These are phyloP conservation scores for Sporothrix curviconia DNA, from an alignment of 2,329 filamentous ascomycete species.

Conservation along the genomic window DNA sequence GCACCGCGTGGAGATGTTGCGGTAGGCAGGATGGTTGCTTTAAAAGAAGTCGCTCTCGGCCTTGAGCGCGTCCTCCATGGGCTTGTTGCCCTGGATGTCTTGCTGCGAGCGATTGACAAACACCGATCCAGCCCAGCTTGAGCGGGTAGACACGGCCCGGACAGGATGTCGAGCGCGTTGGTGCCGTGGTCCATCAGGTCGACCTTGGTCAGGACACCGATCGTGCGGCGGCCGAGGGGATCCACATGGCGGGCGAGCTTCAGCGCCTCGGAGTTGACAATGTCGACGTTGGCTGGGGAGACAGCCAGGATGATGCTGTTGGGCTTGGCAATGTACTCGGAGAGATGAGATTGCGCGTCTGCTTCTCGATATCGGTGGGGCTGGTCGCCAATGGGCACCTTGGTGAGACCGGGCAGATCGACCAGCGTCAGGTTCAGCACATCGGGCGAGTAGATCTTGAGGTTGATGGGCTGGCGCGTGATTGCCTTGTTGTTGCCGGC, in stretches of 20 bases:
- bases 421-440: conserved; percentile 95
- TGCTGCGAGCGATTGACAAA: conserved; percentile 97
- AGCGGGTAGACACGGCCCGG: conserved; percentile 91
- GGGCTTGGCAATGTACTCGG: conserved; percentile 97
- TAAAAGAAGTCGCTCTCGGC: conserved; percentile 93
- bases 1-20: conserved; percentile 89
- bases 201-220: conserved; percentile 94
- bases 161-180: conserved; percentile 97
- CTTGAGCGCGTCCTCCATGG: conserved; percentile 84
- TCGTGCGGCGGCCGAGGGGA: conserved; percentile 93
- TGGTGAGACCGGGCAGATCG: conserved; percentile 91
- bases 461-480: conserved; percentile 92
- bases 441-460: conserved; percentile 96
- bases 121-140: conserved; percentile 95
- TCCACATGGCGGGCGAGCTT: conserved; percentile 96
- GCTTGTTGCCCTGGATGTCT: conserved; percentile 92
- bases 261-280: conserved; percentile 96
- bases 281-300: conserved; percentile 91
- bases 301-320: conserved; percentile 98
- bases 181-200: conserved; percentile 98
- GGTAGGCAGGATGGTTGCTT: conserved; percentile 92
- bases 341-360: conserved; percentile 96
- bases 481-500: conserved; percentile 95
- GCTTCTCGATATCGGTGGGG: conserved; percentile 41
- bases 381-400: conserved; percentile 41